Evolutionary conservation across 306 rosid species (phyloP), one percentile per base, ranked within the genome.

Genomic region (Quercus suber): DNA sequence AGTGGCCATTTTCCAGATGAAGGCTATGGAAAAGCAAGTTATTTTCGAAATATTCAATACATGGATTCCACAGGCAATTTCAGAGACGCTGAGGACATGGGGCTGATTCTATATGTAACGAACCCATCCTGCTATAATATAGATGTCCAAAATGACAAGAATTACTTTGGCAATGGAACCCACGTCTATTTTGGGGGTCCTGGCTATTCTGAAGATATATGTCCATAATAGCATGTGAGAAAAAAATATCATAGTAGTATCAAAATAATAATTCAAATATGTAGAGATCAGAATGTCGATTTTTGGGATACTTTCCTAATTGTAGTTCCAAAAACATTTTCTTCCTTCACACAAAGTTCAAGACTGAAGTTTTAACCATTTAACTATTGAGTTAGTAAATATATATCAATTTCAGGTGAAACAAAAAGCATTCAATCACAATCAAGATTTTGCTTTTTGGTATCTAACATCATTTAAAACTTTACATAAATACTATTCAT

Each of bases 1-100:
- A 83, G 86, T 15, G 69, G 82, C 23, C 86, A 73, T 33, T 83
- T 83, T 59, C 69, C 86, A 0, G 4, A 3, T 15, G 80, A 78
- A 58, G 77, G 76, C 3, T 69, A 17, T 25, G 57, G 71, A 20
- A 83, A 4, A 74, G 82, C 82, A 30, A 68, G 80, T 28, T 78
- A 17, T 75, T 19, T 83, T 14, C 8, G 69, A 55, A 74, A 83
- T 55, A 17, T 78, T 25, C 61, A 78, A 23, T 83, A 45, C 68
- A 3, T 31, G 17, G 73, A 71, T 14, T 7, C 0, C 14, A 23
- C 18, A 20, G 72, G 31, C 15, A 18, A 2, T 0, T 61, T 63
- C 49, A 69, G 5, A 57, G 61, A 77, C 28, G 27, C 85, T 12
- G 17, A 49, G 53, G 53, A 13, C 0, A 55, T 23, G 7, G 2